These are phyloP conservation scores for Quercus gilva DNA, from an alignment of 306 rosid genomes.

Conservation along the genomic window DNA sequence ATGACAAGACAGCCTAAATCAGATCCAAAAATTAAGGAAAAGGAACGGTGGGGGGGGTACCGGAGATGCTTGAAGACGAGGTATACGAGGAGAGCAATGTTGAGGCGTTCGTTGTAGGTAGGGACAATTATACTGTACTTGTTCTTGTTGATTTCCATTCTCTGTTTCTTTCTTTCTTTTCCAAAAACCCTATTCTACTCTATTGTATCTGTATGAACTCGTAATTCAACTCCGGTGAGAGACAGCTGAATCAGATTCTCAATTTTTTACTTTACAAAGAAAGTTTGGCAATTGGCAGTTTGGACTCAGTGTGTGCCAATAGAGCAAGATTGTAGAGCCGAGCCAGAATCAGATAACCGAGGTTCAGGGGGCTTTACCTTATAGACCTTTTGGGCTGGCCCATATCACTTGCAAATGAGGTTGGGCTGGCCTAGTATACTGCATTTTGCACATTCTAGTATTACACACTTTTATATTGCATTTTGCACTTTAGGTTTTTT, in stretches of 20 bases:
- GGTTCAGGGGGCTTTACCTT: too few relatives aligned
- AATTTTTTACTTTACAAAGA: too few relatives aligned
- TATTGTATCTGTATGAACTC: too few relatives aligned
- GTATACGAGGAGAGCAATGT: conserved; percentile 81
- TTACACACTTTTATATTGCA: too few relatives aligned
- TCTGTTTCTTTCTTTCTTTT: conserved; percentile 21
- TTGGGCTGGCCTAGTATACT: too few relatives aligned
- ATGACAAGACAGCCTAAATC: not conserved
- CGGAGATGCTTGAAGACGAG: conserved; percentile 88
- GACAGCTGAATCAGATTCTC: not conserved
- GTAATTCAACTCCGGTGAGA: too few relatives aligned
- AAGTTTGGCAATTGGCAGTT: not conserved
- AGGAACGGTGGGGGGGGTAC: conserved; percentile 14
- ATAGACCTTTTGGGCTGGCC: not conserved
- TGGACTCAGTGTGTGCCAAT: too few relatives aligned
- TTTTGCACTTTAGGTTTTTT: too few relatives aligned
- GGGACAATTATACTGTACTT: conserved; percentile 89
- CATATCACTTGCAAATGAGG: too few relatives aligned
- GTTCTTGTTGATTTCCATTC: conserved; percentile 32
- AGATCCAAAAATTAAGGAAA: not conserved
- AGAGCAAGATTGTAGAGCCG: not conserved
- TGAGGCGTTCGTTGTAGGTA: conserved; percentile 89
- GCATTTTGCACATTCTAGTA: too few relatives aligned
- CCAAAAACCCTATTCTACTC: too few relatives aligned
- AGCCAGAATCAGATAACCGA: not conserved